Percentiles rank a stretch among this genome's conserved stretches.
Evolutionary conservation across 345 rosid genomes (phyloP).

Genomic region (Citrus medica): DNA sequence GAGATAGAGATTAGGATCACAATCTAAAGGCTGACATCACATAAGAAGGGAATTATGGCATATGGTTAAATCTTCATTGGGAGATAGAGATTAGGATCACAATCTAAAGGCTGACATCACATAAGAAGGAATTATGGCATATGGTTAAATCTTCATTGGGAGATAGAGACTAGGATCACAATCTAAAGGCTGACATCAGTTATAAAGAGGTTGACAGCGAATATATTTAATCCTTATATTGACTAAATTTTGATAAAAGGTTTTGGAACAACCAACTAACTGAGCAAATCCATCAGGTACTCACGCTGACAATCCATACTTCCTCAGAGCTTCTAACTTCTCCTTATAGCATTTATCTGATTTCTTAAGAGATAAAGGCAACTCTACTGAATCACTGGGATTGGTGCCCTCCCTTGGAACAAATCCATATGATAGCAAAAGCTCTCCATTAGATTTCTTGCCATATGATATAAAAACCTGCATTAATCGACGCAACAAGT

Average conservation of each 20-base stretch:
- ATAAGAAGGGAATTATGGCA: not conserved
- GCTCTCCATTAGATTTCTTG: constrained; percentile 89
- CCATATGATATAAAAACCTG: constrained; percentile 99
- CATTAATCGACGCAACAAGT: constrained; percentile 19
- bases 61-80: not conserved
- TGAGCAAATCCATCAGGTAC: constrained; percentile 13
- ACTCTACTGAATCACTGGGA: constrained; percentile 85
- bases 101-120: not conserved
- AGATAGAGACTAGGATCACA: not conserved
- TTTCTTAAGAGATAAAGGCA: constrained; percentile 66
- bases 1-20: not conserved
- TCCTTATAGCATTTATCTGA: constrained; percentile 73
- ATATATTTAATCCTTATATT: not conserved
- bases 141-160: not conserved
- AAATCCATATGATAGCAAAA: constrained; percentile 85
- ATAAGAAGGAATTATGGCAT: too few species aligned
- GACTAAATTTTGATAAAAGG: not conserved
- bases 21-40: not conserved
- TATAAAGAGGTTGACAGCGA: not conserved
- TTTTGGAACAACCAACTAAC: not conserved
- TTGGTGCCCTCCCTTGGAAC: constrained; percentile 93
- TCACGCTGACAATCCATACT: constrained; percentile 77
- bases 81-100: not conserved
- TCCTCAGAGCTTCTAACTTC: constrained; percentile 72
- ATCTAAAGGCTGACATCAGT: not conserved